phyloP scores from a whole-genome alignment of 257 asterid genomes.

The Craterostigma plantagineum region DNA sequence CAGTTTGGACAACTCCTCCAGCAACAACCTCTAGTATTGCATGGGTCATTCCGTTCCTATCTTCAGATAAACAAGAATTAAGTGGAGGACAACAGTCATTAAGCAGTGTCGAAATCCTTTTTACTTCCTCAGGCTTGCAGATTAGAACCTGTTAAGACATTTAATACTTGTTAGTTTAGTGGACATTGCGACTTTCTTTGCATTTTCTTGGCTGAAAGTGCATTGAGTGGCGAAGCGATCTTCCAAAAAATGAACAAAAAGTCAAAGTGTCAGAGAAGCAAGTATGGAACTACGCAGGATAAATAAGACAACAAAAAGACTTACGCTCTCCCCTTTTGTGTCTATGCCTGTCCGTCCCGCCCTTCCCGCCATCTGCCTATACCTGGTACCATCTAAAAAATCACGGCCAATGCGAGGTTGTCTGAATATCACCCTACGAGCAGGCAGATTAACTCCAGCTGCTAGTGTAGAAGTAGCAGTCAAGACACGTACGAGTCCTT shows the following conservation, averaged over 20 bases:
- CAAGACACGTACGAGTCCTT: constrained; percentile 93
- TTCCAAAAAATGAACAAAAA: too few relatives aligned
- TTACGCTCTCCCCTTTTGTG: constrained; percentile 92
- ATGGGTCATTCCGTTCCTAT: constrained; percentile 97
- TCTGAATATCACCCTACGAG: constrained; percentile 90
- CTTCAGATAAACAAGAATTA: constrained; percentile 89
- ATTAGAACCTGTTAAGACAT: constrained; percentile 46
- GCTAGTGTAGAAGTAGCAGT: constrained; percentile 99
- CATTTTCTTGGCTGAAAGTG: constrained; percentile 1
- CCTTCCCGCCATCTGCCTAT: constrained; percentile 95
- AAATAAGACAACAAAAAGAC: constrained; percentile 14
- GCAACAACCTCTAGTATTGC: constrained; percentile 97
- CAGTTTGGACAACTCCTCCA: constrained; percentile 97
- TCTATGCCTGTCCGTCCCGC: constrained; percentile 99
- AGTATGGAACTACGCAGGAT: constrained; percentile 2
- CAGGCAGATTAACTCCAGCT: constrained; percentile 98
- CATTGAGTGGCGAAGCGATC: constrained; percentile 1
- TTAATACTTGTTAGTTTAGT: constrained; percentile 4
- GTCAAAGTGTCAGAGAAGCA: too few relatives aligned
- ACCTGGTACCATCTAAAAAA: constrained; percentile 90
- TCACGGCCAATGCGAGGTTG: constrained; percentile 97
- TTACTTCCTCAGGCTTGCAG: constrained; percentile 83
- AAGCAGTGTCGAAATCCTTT: constrained; percentile 54
- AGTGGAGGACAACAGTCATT: constrained; percentile 84
- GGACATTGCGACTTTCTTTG: too few relatives aligned